phyloP scores from a whole-genome alignment of 2,329 filamentous ascomycete genomes.

The Cercospora beticola region DNA sequence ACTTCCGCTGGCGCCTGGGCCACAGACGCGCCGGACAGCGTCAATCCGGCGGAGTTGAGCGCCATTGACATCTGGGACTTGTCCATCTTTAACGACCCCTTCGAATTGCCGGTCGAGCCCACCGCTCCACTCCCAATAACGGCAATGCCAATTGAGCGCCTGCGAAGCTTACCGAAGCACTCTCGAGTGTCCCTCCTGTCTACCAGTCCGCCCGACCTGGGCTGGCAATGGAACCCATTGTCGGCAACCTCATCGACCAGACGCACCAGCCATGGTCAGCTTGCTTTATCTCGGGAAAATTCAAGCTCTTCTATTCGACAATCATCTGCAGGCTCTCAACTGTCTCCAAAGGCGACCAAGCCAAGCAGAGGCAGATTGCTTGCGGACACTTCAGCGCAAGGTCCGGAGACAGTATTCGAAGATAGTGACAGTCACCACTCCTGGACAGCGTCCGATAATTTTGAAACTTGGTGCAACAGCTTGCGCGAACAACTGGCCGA shows the following conservation, averaged over 20 bases:
- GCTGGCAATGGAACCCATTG: slow-evolving; percentile 5
- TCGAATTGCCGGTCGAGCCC: neutral
- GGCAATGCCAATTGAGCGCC: neutral
- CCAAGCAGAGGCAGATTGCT: slow-evolving; percentile 13
- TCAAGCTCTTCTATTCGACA: neutral
- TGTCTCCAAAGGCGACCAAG: neutral
- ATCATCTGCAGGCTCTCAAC: neutral
- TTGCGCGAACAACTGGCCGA: slow-evolving; percentile 16
- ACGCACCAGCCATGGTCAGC: slow-evolving; percentile 1
- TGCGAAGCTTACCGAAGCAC: slow-evolving; percentile 1
- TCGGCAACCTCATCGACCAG: neutral
- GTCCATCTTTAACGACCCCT: slow-evolving; percentile 9
- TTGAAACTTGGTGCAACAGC: slow-evolving; percentile 15
- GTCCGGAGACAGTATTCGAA: slow-evolving; percentile 19
- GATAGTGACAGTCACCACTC: slow-evolving; percentile 24
- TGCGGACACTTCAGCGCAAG: slow-evolving; percentile 12
- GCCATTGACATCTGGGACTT: slow-evolving; percentile 6
- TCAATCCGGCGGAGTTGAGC: slow-evolving; percentile 1
- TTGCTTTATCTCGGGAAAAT: neutral
- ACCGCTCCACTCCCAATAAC: neutral
- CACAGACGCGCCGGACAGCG: neutral
- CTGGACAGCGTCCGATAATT: slow-evolving; percentile 23
- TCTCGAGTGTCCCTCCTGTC: slow-evolving; percentile 5
- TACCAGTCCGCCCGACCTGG: slow-evolving; percentile 6
- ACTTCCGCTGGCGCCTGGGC: neutral